These are phyloP conservation scores for Boletus tylopilopsis DNA, from an alignment of 768 basidiomycete species.

Conservation along the genomic window DNA sequence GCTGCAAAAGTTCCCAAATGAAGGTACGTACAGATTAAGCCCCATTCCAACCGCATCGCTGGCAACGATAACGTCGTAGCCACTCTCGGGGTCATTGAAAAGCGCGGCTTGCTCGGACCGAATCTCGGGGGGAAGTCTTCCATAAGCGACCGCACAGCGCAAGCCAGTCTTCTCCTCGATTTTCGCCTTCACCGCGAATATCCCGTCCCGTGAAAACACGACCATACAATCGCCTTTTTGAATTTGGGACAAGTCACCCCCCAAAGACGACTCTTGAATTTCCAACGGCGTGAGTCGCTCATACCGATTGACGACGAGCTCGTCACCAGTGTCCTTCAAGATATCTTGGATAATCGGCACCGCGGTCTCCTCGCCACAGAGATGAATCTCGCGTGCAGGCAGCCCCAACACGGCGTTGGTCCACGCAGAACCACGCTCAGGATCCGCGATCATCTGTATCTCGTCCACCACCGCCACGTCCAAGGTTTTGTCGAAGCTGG, in stretches of 20 bases:
- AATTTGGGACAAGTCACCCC: slow-evolving; percentile 56
- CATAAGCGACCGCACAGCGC: slow-evolving; percentile 90
- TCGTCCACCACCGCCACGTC: slow-evolving; percentile 96
- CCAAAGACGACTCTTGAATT: slow-evolving; percentile 61
- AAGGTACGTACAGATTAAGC: slow-evolving; percentile 75
- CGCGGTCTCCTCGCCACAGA: slow-evolving; percentile 94
- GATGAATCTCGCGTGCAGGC: slow-evolving; percentile 77
- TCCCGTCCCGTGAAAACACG: slow-evolving; percentile 70
- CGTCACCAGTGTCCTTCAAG: slow-evolving; percentile 76
- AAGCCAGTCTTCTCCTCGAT: slow-evolving; percentile 72
- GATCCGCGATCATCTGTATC: slow-evolving; percentile 91
- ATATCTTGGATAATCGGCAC: slow-evolving; percentile 73
- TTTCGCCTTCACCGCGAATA: slow-evolving; percentile 71
- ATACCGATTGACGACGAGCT: slow-evolving; percentile 76
- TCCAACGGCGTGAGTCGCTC: slow-evolving; percentile 82
- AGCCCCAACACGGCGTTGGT: slow-evolving; percentile 74
- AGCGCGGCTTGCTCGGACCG: slow-evolving; percentile 87
- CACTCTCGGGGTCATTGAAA: slow-evolving; percentile 84
- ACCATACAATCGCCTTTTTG: slow-evolving; percentile 88
- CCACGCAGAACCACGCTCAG: slow-evolving; percentile 78
- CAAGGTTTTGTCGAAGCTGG: slow-evolving; percentile 36
- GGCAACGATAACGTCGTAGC: slow-evolving; percentile 85
- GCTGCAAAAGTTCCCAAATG: neutral
- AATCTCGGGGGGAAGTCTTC: slow-evolving; percentile 86
- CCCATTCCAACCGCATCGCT: slow-evolving; percentile 98